Percentiles rank a stretch among this genome's conserved stretches.
These are phyloP conservation scores for Eimeria zaria DNA, from an alignment of 169 alveolate species.

Conservation along the genomic window DNA sequence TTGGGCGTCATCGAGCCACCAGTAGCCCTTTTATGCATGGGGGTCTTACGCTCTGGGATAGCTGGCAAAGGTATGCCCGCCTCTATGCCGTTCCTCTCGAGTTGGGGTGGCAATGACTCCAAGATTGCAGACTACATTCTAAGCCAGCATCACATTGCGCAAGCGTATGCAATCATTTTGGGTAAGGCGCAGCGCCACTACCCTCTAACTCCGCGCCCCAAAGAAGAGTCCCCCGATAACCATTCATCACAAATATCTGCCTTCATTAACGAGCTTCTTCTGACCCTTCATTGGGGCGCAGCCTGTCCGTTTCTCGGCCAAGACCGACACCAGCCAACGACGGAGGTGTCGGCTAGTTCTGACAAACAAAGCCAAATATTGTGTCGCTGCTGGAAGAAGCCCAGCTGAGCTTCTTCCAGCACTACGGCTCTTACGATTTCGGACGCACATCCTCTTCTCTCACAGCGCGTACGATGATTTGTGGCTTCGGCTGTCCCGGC, in stretches of 20 bases:
- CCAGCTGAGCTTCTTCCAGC: constrained; percentile 14
- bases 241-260: neutral
- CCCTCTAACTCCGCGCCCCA: neutral
- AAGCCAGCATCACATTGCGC: constrained; percentile 1
- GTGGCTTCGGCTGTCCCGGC: constrained; percentile 75
- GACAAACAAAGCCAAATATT: neutral
- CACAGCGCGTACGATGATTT: constrained; percentile 78
- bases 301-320: neutral
- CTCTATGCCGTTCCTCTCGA: neutral
- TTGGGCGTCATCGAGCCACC: neutral
- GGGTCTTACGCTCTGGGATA: neutral
- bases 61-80: neutral
- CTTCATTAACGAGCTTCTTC: neutral
- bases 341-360: neutral
- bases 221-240: neutral
- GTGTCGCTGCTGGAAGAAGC: neutral
- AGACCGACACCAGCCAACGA: constrained; percentile 15
- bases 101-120: constrained; percentile 17
- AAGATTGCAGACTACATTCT: constrained; percentile 26
- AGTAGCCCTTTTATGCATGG: neutral
- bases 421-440: constrained; percentile 41
- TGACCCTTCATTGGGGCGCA: neutral
- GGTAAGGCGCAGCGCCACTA: constrained; percentile 13
- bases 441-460: constrained; percentile 85
- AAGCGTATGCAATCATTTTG: neutral